Base-by-base conservation (phyloP, 768 basidiomycete species). In the Tremella fuciformis region DNA sequence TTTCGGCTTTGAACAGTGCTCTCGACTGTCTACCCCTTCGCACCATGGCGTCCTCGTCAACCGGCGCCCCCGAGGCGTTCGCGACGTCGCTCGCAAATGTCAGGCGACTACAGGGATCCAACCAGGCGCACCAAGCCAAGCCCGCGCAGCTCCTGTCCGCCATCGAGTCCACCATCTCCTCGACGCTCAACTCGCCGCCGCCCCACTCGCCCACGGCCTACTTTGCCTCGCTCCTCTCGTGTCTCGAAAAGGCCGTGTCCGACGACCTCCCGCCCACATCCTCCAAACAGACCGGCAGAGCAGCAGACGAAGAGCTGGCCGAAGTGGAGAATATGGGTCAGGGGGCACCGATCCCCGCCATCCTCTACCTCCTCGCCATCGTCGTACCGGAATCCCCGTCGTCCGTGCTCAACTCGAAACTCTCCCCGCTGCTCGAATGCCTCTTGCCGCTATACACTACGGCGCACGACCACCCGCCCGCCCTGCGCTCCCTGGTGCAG, bases 101-200 rank as follows among this genome's bases (percentile, higher is more conserved):
- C 69, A 82, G 93, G 55, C 87, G 88, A 4, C 89, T 96, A 68
- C 85, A 85, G 1, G 83, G 84, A 29, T 93, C 91, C 0, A 82
- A 83, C 7, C 80, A 93, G n/a, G 75, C 85, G 1, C 89, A 94
- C 71, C 92, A 97, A 79, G 89, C 89, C 75, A 83, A 87, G 57
- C 91, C 92, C 3, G 94, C 93, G 24, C 84, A 83, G 47, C 84
- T 98, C 21, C 82, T 98, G 44, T 78, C 82, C 57, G 93, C 91
- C 1, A 80, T 98, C 65, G 94, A 98, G 77, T 82, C 85, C 15
- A 78, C 78, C 11, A 59, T 80, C 15, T 64, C 69, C 0, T 59
- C 76, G 13, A 54, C 67, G 3, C 62, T 74, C 19, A 44, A 50
- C 13, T 56, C 58, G 13, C 57, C 73, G 3, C 65, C 73, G 1